Evolutionary conservation across 2,329 filamentous ascomycete species (phyloP), one percentile per base, ranked within the genome.

Genomic region (Elsinoe batatas): DNA sequence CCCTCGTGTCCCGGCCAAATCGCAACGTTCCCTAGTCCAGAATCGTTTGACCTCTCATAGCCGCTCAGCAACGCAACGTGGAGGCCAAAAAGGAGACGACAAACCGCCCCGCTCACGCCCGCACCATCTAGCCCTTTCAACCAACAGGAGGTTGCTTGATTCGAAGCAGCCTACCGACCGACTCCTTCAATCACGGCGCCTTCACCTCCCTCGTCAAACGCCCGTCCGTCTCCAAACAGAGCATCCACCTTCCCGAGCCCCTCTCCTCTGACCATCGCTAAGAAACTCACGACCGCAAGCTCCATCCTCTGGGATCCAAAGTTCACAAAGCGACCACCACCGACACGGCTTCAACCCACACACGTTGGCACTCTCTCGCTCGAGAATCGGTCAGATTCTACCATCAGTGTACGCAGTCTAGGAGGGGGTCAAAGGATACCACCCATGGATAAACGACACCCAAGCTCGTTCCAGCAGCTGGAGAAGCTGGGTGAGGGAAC

Each of bases 401-500:
- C 74, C 63, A 77, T 77, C 65, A 74, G 71, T 59, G 70, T 77
- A 56, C 67, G 72, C 56, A 74, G 69, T 58, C 67, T 77, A 54
- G 73, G 72, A 59, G 74, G 69, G 58, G 71, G 71, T 59, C 65
- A 70, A 58, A 68, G 65, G 54, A 64, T 71, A 55, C 64, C 66
- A 44, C 61, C 63, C 59, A 97, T 97, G 91, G 91, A 96, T 73
- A 87, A 88, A 68, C 88, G 94, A 71, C 89, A 96, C 67, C 91
- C 91, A 56, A 95, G 87, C 75, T 97, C 91, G 60, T 98, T 98
- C 78, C 91, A 97, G 80, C 93, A 97, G 83, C 81, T 97, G 71
- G 93, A 98, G 74, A 98, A 81, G 86, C 81, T 98, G 62, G 93
- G 93, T 67, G 93, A 98, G 77, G 93, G 93, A 59, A 98, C 93